phyloP scores from a whole-genome alignment of 768 basidiomycete genomes.

The Tephrocybe rancida region DNA sequence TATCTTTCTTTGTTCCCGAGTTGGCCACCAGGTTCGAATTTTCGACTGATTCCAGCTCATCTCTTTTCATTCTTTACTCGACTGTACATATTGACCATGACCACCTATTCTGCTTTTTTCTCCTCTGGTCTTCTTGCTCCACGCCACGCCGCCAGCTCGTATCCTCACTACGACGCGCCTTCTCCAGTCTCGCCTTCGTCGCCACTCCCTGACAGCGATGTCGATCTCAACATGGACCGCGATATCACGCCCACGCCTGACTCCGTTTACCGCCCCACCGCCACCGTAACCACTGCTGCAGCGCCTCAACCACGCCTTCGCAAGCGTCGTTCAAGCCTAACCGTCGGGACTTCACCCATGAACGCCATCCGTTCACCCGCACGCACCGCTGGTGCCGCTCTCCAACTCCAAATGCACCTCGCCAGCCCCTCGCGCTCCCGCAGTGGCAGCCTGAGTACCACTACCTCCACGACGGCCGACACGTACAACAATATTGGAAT shows the following conservation, averaged over 20 bases:
- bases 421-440: conserved; percentile 42
- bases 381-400: conserved; percentile 50
- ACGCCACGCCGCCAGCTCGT: conserved; percentile 18
- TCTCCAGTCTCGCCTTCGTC: conserved; percentile 25
- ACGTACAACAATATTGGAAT: conserved; percentile 7
- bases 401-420: conserved; percentile 51
- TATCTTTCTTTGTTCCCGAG: not conserved
- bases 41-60: not conserved
- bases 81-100: conserved; percentile 21
- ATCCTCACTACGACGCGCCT: conserved; percentile 15
- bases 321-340: conserved; percentile 66
- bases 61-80: conserved; percentile 1
- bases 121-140: conserved; percentile 70
- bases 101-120: conserved; percentile 68
- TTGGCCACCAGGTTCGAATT: not conserved
- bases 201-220: conserved; percentile 34
- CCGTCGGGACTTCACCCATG: conserved; percentile 54
- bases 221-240: conserved; percentile 28
- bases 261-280: conserved; percentile 7
- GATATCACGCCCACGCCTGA: conserved; percentile 24
- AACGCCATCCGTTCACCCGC: conserved; percentile 58
- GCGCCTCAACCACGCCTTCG: conserved; percentile 45
- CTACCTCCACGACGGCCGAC: not conserved
- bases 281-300: not conserved
- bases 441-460: conserved; percentile 43